These are phyloP conservation scores for Chlorella sp. DNA, from an alignment of 139 green algal species.

Conservation along the genomic window DNA sequence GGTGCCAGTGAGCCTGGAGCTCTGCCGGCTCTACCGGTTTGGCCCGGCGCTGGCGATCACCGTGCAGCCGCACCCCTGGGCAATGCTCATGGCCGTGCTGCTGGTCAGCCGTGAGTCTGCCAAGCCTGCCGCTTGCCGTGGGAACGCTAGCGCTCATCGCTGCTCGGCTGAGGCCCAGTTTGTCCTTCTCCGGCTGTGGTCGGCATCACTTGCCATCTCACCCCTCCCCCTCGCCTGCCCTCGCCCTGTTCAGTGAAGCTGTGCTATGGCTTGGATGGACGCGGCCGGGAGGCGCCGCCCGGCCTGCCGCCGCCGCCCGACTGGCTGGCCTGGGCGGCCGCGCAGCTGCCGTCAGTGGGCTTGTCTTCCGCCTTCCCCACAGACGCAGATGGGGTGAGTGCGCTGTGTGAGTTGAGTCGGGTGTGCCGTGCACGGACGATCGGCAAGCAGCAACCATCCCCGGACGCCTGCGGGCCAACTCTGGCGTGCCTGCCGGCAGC, in stretches of 20 bases:
- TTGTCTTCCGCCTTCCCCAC: slow-evolving; percentile 4
- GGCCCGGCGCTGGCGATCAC: neutral
- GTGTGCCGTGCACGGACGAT: neutral
- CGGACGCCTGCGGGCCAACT: no score
- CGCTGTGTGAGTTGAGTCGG: neutral
- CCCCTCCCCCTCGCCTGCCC: neutral
- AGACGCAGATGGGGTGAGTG: neutral
- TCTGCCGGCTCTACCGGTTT: slow-evolving; percentile 11
- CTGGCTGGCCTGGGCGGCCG: slow-evolving; percentile 20
- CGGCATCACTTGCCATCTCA: neutral
- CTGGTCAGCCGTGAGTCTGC: slow-evolving; percentile 23
- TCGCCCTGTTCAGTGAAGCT: slow-evolving; percentile 5
- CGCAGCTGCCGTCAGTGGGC: neutral
- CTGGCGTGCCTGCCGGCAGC: neutral
- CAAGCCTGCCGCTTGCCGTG: no score
- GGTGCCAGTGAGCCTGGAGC: slow-evolving; percentile 12
- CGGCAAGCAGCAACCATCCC: no score
- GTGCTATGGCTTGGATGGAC: slow-evolving; percentile 21
- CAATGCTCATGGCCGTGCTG: slow-evolving; percentile 1
- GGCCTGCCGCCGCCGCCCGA: neutral
- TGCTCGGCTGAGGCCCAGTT: neutral
- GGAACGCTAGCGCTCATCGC: neutral
- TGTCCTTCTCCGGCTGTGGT: neutral
- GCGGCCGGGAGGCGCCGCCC: neutral
- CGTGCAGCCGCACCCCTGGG: neutral